Evolutionary conservation across 805 yeast species (phyloP), one percentile per base, ranked within the genome.

Genomic region (Barnettozyma pratensis): DNA sequence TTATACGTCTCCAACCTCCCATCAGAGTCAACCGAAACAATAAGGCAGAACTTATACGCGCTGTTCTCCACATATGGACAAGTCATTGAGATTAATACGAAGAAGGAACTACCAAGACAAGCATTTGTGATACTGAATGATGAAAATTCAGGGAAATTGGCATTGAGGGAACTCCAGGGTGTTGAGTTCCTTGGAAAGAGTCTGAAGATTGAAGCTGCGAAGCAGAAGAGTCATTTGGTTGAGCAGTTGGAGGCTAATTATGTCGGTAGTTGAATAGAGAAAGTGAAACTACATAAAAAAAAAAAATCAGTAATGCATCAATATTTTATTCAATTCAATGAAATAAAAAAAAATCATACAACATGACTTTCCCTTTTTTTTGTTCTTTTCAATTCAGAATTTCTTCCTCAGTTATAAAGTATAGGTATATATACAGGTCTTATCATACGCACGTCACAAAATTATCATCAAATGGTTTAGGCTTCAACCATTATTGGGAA

Each of bases 61-160:
- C 59, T 84, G 6, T 83, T 83, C 54, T 69, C 83, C 11, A 75
- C 81, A 0, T 83, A 73, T 61, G 90, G 89, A 0, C 89, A 83
- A 58, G 77, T 86, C 3, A 59, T 84, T 5, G 75, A 77, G 9
- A 70, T 86, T 9, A 63, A 71, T 42, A 60, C 75, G 28, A 69
- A 72, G 45, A 62, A 71, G 36, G 70, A 70, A 47, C 73, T 69
- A 48, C 64, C 73, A 54, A 68, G 87, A 48, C 88, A 83, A 58
- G 90, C 89, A 0, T 85, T 83, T 68, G 63, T 85, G 3, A 67
- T 77, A 1, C 72, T 81, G 54, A 70, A 75, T 34, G 72, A 74
- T 27, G 49, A 68, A 1, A 73, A 72, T 25, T 77, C 75, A 39
- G 82, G 90, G 0, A 68, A 73, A 10, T 44, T 68, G 42, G 87